These are phyloP conservation scores for Raphidocelis subcapitata DNA, from an alignment of 139 green algal species.

Conservation along the genomic window DNA sequence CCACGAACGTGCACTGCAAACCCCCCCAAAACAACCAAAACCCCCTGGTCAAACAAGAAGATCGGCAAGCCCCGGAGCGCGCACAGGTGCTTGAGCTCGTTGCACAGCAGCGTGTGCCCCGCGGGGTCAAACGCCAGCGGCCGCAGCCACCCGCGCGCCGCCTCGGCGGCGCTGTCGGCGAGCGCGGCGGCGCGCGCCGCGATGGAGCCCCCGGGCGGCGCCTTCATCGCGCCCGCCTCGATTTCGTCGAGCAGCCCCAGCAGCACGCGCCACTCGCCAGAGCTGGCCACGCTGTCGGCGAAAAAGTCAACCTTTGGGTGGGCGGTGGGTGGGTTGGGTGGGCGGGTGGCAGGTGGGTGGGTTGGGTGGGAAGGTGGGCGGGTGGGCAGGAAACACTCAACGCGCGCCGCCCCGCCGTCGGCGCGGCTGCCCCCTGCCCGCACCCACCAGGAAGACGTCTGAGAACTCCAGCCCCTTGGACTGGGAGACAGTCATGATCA, in stretches of 20 bases:
- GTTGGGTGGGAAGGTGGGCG: neutral
- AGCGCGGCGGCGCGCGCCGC: neutral
- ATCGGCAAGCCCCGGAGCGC: neutral
- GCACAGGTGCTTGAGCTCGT: constrained; percentile 77
- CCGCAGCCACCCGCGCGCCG: constrained; percentile 16
- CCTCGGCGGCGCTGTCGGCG: neutral
- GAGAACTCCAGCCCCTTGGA: constrained; percentile 42
- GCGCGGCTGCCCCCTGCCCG: neutral
- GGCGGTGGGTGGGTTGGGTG: too few species aligned
- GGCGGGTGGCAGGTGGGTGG: neutral
- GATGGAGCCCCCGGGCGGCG: neutral
- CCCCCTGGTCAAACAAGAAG: neutral
- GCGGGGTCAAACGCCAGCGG: constrained; percentile 28
- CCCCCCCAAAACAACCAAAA: neutral
- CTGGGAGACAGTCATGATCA: constrained; percentile 69
- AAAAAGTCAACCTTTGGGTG: constrained; percentile 64
- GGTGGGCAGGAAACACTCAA: neutral
- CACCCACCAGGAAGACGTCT: constrained; percentile 9
- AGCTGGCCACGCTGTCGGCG: constrained; percentile 37
- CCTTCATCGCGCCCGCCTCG: neutral
- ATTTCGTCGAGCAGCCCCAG: constrained; percentile 19
- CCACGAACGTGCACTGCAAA: neutral
- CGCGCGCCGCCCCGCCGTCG: neutral
- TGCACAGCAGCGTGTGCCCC: constrained; percentile 61
- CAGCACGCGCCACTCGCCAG: constrained; percentile 22